Evolutionary conservation across 106 monocot species (phyloP).

Genomic region (Phalaenopsis aphrodite): DNA sequence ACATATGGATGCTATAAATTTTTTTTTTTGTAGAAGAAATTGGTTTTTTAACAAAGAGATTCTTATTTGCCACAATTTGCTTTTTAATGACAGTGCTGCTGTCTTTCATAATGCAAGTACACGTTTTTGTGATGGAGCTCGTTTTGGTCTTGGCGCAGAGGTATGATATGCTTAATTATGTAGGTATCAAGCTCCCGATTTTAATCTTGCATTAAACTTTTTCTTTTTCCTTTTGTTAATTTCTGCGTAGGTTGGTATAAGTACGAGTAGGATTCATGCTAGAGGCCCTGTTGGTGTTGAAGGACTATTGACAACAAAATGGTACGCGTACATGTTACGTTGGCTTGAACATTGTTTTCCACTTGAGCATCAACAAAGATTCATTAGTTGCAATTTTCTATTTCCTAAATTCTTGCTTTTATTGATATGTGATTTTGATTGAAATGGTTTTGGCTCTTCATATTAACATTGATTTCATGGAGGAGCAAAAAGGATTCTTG

Average conservation of each 20-base stretch:
- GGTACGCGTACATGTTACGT: constrained; percentile 33
- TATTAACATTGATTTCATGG: background rate
- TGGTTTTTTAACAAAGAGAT: background rate
- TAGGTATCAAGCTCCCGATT: background rate
- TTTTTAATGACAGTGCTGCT: constrained; percentile 58
- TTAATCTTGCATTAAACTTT: background rate
- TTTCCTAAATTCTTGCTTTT: background rate
- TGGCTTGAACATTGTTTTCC: background rate
- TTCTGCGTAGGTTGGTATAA: constrained; percentile 84
- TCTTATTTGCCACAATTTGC: background rate
- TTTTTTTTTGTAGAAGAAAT: no score
- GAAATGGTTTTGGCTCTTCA: background rate
- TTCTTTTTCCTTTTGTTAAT: constrained; percentile 1
- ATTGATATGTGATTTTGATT: background rate
- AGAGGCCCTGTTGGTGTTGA: constrained; percentile 98
- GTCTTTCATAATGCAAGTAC: constrained; percentile 98
- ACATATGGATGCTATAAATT: no score
- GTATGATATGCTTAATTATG: constrained; percentile 24
- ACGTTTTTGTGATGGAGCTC: constrained; percentile 98
- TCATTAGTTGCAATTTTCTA: background rate
- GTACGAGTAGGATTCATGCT: constrained; percentile 95
- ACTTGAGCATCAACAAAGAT: background rate
- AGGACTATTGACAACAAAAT: constrained; percentile 79
- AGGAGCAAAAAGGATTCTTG: constrained; percentile 1
- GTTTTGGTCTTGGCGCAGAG: constrained; percentile 99